Base-by-base conservation (phyloP, 1,284 basidiomycete genomes). In the Tilletiopsis washingtonensis region DNA sequence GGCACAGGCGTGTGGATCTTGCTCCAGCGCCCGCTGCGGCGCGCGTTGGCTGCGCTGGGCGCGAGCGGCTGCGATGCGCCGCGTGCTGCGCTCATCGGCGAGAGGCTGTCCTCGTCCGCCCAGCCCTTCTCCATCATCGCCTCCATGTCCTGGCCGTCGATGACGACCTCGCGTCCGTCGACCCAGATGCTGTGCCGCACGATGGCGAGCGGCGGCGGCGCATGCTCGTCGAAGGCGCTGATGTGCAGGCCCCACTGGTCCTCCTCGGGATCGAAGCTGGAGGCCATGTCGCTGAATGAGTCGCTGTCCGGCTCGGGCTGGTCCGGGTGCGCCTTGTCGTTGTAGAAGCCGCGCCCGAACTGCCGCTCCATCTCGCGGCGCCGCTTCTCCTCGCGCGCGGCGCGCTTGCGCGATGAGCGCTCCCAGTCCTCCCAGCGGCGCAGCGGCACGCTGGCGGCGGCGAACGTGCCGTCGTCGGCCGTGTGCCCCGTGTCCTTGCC, bases 401-500 rank as follows among this genome's bases (percentile, higher is more conserved):
- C 65, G 76, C 97, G 97, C 54, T 91, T 85, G 46, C 97, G 78
- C 29, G 93, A 81, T n/a, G 88, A 93, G 36, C 91, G 83, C 74
- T 99, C 94, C 94, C 94, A 99, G 68, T 98, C 94, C 75, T 98
- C 91, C 94, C 94, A 99, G 50, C 91, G 80, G 34, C 94, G 83
- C 67, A 97, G 76, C 0, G 94, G 91, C 23, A 98, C 82, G 0
- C 80, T 81, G 38, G 78, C 76, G 1, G 80, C 82, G 41, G 80
- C 78, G 39, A 78, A 77, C 4, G 74, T 64, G 4, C 76, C 77
- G 43, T 79, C 81, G 26, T 83, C 83, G 17, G 80, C 81, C 21
- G 82, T 86, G 66, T 94, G 90, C 6, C 81, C 84, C 58, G 82
- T 81, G 42, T 78, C 81, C 44, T 70, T 70, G 44, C 49, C 58